Evolutionary conservation across 768 basidiomycete species (phyloP), one percentile per base, ranked within the genome.

Genomic region (Neoboletus subvelutipes): DNA sequence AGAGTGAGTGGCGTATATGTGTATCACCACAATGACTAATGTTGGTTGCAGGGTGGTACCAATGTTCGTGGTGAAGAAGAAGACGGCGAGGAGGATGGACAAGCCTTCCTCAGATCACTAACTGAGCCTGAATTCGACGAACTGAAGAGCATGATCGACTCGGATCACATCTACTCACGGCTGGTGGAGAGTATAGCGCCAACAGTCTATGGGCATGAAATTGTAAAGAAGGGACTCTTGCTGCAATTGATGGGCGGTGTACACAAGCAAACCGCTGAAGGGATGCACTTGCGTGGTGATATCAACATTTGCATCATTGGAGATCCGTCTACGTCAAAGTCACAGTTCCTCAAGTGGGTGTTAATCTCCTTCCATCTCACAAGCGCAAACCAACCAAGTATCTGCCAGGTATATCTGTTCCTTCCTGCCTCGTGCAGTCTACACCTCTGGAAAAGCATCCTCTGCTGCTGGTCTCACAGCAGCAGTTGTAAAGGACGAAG

Each of bases 391-490:
- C 11, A 29, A 53, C 41, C 45, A 13, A 56, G 50, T 39, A 54
- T 29, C 17, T 45, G 33, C 22, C 24, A 98, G 96, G 76, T 99
- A 98, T 64, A 88, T 99, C 49, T 98, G 95, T 71, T 94, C 94
- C 18, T 97, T 99, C 84, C 80, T 98, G 2, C 97, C 96, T 55
- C 93, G 97, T 26, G 93, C 96, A 2, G 95, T 98, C 9, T 98
- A 98, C 72, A 98, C 97, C 0, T 98, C 96, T 0, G 97, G 97
- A n/a, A 98, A 99, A 73, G 97, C 96, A 1, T 98, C 97, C 2
- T 95, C 96, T 2, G 97, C 97, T 0, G 97, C 96, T 29, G 97
- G 97, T 89, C 82, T 99, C 24, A 99, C 97, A 0, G 97, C 97
- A 6, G 96, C 96, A 2, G 97, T 99, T 0, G 96, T 98, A 57